These are phyloP conservation scores for Candida bentonensis DNA, from an alignment of 805 yeast genomes.

Conservation along the genomic window DNA sequence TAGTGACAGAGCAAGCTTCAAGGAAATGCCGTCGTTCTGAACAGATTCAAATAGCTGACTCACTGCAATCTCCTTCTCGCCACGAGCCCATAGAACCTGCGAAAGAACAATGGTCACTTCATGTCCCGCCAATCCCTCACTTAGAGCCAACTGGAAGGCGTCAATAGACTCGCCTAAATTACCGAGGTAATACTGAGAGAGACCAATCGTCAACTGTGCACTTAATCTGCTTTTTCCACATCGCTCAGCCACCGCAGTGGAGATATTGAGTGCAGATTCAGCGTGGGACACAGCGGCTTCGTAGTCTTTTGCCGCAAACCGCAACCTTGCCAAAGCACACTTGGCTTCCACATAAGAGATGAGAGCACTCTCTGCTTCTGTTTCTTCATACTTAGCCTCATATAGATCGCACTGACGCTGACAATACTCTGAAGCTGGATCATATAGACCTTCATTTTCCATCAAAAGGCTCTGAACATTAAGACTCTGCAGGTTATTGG, in stretches of 20 bases:
- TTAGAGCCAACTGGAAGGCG: slow-evolving; percentile 52
- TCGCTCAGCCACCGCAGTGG: slow-evolving; percentile 23
- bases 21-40: slow-evolving; percentile 48
- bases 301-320: slow-evolving; percentile 45
- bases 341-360: slow-evolving; percentile 43
- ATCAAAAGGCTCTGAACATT: slow-evolving; percentile 19
- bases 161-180: slow-evolving; percentile 53
- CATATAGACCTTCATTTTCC: slow-evolving; percentile 60
- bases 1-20: slow-evolving; percentile 53
- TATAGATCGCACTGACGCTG: slow-evolving; percentile 31
- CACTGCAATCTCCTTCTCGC: slow-evolving; percentile 68
- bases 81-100: slow-evolving; percentile 65
- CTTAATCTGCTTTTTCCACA: slow-evolving; percentile 27
- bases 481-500: slow-evolving; percentile 16
- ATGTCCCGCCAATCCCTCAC: slow-evolving; percentile 40
- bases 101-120: slow-evolving; percentile 60
- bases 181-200: slow-evolving; percentile 48
- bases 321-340: slow-evolving; percentile 47
- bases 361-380: slow-evolving; percentile 35
- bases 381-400: slow-evolving; percentile 42
- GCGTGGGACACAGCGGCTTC: slow-evolving; percentile 49
- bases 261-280: slow-evolving; percentile 36
- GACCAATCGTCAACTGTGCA: slow-evolving; percentile 54
- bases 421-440: slow-evolving; percentile 36
- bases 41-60: slow-evolving; percentile 66